Evolutionary conservation across 208 protist species (phyloP).

Genomic region (Histomonas meleagridis): DNA sequence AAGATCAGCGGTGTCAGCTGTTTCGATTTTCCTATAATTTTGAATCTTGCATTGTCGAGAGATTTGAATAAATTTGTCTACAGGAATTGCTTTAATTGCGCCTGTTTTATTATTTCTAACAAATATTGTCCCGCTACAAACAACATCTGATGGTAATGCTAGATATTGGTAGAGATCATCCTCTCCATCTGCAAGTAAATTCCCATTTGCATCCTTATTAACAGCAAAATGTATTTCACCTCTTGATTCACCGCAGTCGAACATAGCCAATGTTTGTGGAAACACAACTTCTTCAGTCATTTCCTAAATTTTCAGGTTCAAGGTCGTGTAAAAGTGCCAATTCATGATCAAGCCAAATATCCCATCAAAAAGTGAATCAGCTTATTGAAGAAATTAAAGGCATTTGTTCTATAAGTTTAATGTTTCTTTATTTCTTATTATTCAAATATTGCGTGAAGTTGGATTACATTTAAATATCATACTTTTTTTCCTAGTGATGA

Average conservation of each 20-base stretch:
- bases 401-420: too few relatives aligned
- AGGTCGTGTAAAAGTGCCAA: too few relatives aligned
- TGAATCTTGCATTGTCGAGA: neutral
- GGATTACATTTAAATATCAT: too few relatives aligned
- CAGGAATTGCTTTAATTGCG: neutral
- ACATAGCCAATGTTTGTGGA: neutral
- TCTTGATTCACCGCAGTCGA: neutral
- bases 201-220: neutral
- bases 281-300: neutral
- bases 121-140: neutral
- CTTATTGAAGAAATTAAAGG: too few relatives aligned
- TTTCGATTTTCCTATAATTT: neutral
- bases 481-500: too few relatives aligned
- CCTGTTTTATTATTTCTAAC: conserved; percentile 11
- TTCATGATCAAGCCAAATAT: too few relatives aligned
- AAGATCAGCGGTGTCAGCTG: neutral
- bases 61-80: neutral
- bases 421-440: too few relatives aligned
- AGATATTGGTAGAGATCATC: neutral
- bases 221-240: neutral
- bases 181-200: neutral
- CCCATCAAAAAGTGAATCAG: too few relatives aligned
- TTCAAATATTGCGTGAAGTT: too few relatives aligned
- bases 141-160: neutral
- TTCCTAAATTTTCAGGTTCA: too few relatives aligned